Evolutionary conservation across 2,329 filamentous ascomycete species (phyloP).

Genomic region (Penicillium italicum): DNA sequence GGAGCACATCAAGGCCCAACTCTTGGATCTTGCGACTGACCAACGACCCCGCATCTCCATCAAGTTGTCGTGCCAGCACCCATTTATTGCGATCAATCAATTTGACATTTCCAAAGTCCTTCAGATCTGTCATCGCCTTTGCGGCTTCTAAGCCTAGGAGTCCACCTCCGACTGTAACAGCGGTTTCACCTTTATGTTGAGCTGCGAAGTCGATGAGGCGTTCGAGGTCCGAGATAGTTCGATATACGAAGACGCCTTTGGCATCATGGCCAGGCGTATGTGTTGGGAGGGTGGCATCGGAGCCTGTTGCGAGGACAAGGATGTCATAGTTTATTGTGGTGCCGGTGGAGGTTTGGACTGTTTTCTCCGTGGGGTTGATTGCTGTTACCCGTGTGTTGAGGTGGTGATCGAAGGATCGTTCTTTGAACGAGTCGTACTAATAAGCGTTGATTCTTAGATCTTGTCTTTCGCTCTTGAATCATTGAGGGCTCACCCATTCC

Average conservation of each 20-base stretch:
- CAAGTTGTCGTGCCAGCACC: constrained; percentile 78
- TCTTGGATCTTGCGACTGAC: constrained; percentile 75
- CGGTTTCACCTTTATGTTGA: constrained; percentile 62
- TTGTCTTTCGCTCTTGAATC: neutral
- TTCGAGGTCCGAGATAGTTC: constrained; percentile 77
- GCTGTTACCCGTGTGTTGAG: constrained; percentile 70
- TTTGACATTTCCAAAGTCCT: constrained; percentile 68
- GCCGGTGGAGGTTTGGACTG: constrained; percentile 67
- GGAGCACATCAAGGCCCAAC: constrained; percentile 75
- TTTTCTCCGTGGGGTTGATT: constrained; percentile 62
- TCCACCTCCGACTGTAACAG: constrained; percentile 78
- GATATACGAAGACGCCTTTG: constrained; percentile 82
- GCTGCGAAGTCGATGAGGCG: constrained; percentile 70
- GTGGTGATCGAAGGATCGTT: constrained; percentile 68
- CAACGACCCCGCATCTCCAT: constrained; percentile 73
- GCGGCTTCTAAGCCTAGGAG: constrained; percentile 83
- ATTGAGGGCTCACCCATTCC: constrained; percentile 63
- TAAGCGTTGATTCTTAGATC: neutral
- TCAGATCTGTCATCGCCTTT: constrained; percentile 85
- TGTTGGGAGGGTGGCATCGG: constrained; percentile 70
- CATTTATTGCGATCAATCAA: constrained; percentile 79
- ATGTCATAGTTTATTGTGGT: constrained; percentile 70
- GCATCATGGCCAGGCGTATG: constrained; percentile 75
- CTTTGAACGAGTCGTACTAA: constrained; percentile 64
- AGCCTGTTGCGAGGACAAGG: constrained; percentile 80